A percentile compares a stretch with the other conserved stretches of the same genome.
Conservation (phyloP, 768 basidiomycete genomes). For the Amanita pallidorosea region DNA sequence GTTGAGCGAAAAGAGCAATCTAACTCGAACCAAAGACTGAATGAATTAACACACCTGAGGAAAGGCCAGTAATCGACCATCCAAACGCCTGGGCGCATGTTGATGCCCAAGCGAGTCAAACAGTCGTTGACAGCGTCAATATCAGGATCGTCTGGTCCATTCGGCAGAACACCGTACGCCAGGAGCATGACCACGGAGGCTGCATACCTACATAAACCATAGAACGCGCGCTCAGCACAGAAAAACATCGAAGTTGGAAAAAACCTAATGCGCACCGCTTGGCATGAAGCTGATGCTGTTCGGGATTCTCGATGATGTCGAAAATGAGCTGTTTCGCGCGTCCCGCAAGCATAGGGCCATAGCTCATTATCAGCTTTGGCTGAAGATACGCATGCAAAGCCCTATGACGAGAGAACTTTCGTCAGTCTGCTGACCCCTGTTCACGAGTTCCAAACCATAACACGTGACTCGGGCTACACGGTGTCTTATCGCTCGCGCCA, state of each 20-base stretch:
- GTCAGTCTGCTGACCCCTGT: no score
- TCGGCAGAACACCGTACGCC: constrained; percentile 34
- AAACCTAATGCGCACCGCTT: constrained; percentile 21
- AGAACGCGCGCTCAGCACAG: neutral
- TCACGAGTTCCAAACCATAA: no score
- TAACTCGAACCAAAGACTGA: neutral
- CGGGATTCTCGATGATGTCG: constrained; percentile 30
- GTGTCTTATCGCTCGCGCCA: no score
- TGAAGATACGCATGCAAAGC: constrained; percentile 51
- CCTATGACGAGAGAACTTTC: no score
- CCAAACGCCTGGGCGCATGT: constrained; percentile 33
- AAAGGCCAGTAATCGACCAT: constrained; percentile 37
- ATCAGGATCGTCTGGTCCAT: constrained; percentile 33
- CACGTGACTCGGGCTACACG: neutral
- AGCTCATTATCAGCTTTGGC: constrained; percentile 36
- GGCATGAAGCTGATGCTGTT: constrained; percentile 42
- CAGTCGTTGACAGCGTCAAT: constrained; percentile 35
- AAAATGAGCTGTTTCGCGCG: constrained; percentile 31
- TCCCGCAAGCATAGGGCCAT: constrained; percentile 37
- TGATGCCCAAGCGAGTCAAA: constrained; percentile 33
- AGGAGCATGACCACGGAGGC: constrained; percentile 40
- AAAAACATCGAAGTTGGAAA: neutral
- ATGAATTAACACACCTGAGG: constrained; percentile 19
- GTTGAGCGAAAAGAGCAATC: neutral
- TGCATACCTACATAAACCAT: constrained; percentile 29